Base-by-base conservation (phyloP, 1,284 basidiomycete species). In the Ustilago xerochloae region DNA sequence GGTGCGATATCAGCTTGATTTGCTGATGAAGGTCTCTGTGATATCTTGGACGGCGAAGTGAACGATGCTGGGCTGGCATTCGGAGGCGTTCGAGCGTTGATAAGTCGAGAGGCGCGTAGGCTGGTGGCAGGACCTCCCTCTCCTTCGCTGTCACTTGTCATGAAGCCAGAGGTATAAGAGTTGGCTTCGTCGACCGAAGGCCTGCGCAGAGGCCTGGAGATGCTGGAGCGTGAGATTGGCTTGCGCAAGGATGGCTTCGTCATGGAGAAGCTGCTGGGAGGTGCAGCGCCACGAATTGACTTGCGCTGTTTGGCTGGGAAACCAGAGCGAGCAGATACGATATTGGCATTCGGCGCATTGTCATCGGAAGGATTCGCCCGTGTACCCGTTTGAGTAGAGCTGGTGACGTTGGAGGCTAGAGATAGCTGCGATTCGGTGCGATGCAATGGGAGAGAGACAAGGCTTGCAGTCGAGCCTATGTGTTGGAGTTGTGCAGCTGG, bases 401-500 rank as follows among this genome's bases (percentile, higher is more conserved):
- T 47, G 33, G 60, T 54, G n/a, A 54, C 26, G 18, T 56, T 43
- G 43, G 56, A 57, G 6, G 53, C 51, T 4, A 63, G 13, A 0
- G 70, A 73, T 8, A 63, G 52, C n/a, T 73, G 56, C 2, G 70
- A 73, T 24, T 48, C 56, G 49, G 52, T 67, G 3, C 32, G 26
- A 45, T 63, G 59, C 32, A 73, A 20, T 0, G 79, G 79, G 4
- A 81, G 67, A 8, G 79, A 79, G 10, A 77, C 60, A 13, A 65
- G 48, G 24, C 68, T 77, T 35, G 68, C 61, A 16, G 57, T 79
- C 28, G 75, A 74, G 18, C 66, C 68, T 16, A 69, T 60, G 16
- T 77, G 65, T 20, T 75, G 66, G 13, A 81, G 66, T 53, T 81
- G 78, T 35, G 63, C 73, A 18, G 78, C 67, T 16, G 79, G 78